Percentiles rank a stretch among this genome's conserved stretches.
These are phyloP conservation scores for Rosa chinensis DNA, from an alignment of 306 rosid genomes.

Conservation along the genomic window DNA sequence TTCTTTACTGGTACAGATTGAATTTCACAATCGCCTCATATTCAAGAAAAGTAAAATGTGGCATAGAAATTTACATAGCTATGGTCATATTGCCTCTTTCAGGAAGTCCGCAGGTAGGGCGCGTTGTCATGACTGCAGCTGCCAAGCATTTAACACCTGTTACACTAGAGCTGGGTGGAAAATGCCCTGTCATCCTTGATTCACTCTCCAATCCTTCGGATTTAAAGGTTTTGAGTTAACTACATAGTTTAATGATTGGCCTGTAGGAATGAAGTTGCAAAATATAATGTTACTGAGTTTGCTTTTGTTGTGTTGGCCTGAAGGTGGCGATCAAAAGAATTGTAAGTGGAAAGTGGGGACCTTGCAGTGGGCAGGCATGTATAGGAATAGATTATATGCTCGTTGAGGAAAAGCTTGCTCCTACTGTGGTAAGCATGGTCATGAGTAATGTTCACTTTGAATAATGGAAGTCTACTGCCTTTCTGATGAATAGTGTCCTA, in stretches of 20 bases:
- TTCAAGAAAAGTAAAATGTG: neutral
- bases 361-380: constrained; percentile 86
- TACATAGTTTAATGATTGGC: neutral
- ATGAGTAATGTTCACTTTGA: constrained; percentile 1
- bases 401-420: constrained; percentile 61
- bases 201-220: constrained; percentile 55
- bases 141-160: constrained; percentile 93
- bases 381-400: constrained; percentile 78
- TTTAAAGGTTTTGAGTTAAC: constrained; percentile 48
- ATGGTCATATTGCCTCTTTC: constrained; percentile 10
- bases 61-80: neutral
- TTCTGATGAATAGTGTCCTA: constrained; percentile 7
- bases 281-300: neutral
- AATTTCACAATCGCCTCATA: neutral
- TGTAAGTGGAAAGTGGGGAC: constrained; percentile 87
- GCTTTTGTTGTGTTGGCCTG: constrained; percentile 2
- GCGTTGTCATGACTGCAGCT: constrained; percentile 73
- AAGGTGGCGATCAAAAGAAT: constrained; percentile 79
- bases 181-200: constrained; percentile 89
- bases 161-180: constrained; percentile 89
- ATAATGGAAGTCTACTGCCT: neutral
- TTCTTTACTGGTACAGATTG: constrained; percentile 78
- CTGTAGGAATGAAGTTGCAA: neutral
- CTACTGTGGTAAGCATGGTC: constrained; percentile 50
- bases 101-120: constrained; percentile 75